Percentiles rank a stretch among this genome's conserved stretches.
Conservation (phyloP, 371 early-diverging fungal genomes). For the Chytridium lagenaria region DNA sequence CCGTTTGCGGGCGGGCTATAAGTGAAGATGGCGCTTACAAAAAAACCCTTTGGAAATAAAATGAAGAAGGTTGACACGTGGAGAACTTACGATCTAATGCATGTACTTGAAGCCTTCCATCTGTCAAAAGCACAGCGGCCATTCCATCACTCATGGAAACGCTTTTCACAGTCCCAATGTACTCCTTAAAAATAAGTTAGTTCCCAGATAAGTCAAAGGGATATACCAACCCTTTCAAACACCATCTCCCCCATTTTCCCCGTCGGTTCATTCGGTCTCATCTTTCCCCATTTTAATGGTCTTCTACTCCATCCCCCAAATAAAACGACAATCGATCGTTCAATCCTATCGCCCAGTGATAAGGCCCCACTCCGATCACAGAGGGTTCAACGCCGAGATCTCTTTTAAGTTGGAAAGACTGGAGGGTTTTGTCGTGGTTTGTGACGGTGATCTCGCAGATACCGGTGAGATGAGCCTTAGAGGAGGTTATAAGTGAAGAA, state of each 20-base stretch:
- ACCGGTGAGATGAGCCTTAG: slow-evolving; percentile 42
- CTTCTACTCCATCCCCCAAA: slow-evolving; percentile 35
- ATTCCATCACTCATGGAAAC: slow-evolving; percentile 39
- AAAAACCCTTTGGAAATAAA: no score
- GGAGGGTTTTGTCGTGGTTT: slow-evolving; percentile 29
- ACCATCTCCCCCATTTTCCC: slow-evolving; percentile 12
- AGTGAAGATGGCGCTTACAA: no score
- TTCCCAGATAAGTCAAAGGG: slow-evolving; percentile 37
- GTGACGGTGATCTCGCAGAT: slow-evolving; percentile 43
- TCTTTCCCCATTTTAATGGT: slow-evolving; percentile 10
- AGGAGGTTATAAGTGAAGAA: slow-evolving; percentile 23
- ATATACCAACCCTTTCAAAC: not conserved
- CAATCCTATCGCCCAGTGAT: slow-evolving; percentile 37
- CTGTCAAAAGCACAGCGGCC: slow-evolving; percentile 42
- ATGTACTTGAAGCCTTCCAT: slow-evolving; percentile 50
- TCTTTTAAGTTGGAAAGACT: slow-evolving; percentile 33
- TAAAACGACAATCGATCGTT: slow-evolving; percentile 38
- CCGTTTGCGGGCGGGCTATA: no score
- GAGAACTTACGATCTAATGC: slow-evolving; percentile 32
- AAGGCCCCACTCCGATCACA: slow-evolving; percentile 48
- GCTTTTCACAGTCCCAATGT: slow-evolving; percentile 29
- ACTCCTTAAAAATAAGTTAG: no score
- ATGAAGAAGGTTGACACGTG: no score
- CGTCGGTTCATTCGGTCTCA: not conserved
- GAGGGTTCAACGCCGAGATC: slow-evolving; percentile 50